Conservation (phyloP, 2,329 filamentous ascomycete genomes). For the Whalleya microplaca region DNA sequence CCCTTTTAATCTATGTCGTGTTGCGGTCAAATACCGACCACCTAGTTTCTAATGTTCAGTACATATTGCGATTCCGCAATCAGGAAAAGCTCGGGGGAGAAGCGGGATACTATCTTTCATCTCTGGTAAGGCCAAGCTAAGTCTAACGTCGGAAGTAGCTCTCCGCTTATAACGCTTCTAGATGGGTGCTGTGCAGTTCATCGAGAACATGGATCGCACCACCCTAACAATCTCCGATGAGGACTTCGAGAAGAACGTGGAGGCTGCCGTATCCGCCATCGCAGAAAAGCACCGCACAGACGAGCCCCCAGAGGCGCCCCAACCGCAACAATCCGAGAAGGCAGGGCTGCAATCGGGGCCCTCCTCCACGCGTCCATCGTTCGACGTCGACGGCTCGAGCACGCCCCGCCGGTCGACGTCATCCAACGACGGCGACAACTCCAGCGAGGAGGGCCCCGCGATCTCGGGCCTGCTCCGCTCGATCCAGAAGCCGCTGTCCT, state of each 20-base stretch:
- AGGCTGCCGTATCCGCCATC: conserved; percentile 92
- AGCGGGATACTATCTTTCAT: conserved; percentile 96
- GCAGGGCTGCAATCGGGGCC: conserved; percentile 44
- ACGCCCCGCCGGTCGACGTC: conserved; percentile 59
- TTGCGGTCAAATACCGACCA: conserved; percentile 94
- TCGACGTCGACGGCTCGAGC: conserved; percentile 43
- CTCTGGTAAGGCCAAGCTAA: conserved; percentile 63
- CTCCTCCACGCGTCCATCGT: conserved; percentile 50
- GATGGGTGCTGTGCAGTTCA: conserved; percentile 94
- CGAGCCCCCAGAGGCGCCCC: conserved; percentile 49
- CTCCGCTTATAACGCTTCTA: conserved; percentile 35
- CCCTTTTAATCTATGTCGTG: conserved; percentile 93
- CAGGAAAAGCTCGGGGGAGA: conserved; percentile 98
- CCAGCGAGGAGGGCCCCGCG: conserved; percentile 73
- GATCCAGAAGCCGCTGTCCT: conserved; percentile 87
- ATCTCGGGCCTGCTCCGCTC: conserved; percentile 85
- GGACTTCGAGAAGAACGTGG: conserved; percentile 95
- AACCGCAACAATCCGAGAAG: conserved; percentile 51
- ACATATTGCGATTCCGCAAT: conserved; percentile 94
- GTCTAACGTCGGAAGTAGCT: neutral
- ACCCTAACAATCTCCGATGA: conserved; percentile 91
- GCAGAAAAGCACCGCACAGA: conserved; percentile 78
- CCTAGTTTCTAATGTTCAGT: conserved; percentile 96
- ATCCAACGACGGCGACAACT: conserved; percentile 52
- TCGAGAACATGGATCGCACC: conserved; percentile 94